Evolutionary conservation across 106 monocot genomes (phyloP).

Genomic region (Chionographis japonica): DNA sequence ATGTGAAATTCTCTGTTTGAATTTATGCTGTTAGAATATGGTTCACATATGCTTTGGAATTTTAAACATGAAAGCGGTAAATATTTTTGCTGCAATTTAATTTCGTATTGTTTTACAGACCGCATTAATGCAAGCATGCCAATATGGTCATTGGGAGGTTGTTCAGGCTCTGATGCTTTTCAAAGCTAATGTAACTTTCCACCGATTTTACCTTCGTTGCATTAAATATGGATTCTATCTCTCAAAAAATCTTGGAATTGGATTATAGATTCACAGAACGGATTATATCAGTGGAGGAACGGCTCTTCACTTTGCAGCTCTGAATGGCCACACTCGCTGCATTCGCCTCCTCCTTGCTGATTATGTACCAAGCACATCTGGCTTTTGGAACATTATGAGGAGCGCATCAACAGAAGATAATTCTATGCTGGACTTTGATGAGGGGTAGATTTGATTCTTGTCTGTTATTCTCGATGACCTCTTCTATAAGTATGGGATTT

Average conservation of each 20-base stretch:
- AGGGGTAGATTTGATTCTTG: conserved; percentile 34
- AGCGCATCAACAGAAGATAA: conserved; percentile 10
- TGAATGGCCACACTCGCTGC: conserved; percentile 67
- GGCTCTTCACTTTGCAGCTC: conserved; percentile 77
- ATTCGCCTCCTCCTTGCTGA: conserved; percentile 71
- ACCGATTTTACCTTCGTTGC: not conserved
- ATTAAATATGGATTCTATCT: not conserved
- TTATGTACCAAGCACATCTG: conserved; percentile 54
- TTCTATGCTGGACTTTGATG: conserved; percentile 35
- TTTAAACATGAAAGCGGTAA: too few species aligned
- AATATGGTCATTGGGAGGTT: conserved; percentile 81
- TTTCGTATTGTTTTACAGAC: conserved; percentile 39
- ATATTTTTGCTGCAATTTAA: not conserved
- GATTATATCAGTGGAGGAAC: conserved; percentile 82
- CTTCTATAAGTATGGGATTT: not conserved
- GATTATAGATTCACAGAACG: conserved; percentile 60
- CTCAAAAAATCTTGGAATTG: not conserved
- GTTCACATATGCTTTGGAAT: too few species aligned
- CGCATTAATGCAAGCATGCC: conserved; percentile 81
- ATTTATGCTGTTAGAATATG: too few species aligned
- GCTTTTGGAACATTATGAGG: conserved; percentile 49
- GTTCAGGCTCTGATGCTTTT: conserved; percentile 69
- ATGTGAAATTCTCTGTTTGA: too few species aligned
- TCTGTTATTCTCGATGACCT: not conserved
- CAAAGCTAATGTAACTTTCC: conserved; percentile 56